Conservation (phyloP, 2,329 filamentous ascomycete genomes). For the Mollisia scopiformis region DNA sequence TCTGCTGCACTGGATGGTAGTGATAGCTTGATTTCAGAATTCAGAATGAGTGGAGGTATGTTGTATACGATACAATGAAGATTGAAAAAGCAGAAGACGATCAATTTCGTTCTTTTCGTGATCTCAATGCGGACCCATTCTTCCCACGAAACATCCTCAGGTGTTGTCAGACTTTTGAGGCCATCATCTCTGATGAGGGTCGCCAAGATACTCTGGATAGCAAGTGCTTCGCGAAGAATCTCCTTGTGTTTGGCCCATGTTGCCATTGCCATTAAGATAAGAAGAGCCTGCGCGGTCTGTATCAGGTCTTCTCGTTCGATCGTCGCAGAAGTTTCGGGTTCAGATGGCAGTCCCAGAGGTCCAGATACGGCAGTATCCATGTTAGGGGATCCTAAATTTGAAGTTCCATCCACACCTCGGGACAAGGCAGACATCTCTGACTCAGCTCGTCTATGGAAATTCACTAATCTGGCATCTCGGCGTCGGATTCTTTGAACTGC, state of each 20-base stretch:
- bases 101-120: conserved; percentile 59
- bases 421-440: not conserved
- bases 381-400: not conserved
- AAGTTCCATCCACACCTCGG: not conserved
- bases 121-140: conserved; percentile 61
- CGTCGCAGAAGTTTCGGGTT: conserved; percentile 5
- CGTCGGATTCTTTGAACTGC: conserved; percentile 61
- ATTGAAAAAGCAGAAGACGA: conserved; percentile 66
- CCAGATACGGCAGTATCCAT: conserved; percentile 5
- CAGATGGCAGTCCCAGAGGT: conserved; percentile 9
- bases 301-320: conserved; percentile 34
- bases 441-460: not conserved
- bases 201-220: conserved; percentile 55
- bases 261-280: conserved; percentile 62
- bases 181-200: conserved; percentile 62
- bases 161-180: conserved; percentile 45
- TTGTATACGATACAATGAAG: conserved; percentile 65
- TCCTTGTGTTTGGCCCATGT: conserved; percentile 61
- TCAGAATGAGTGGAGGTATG: conserved; percentile 59
- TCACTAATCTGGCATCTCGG: conserved; percentile 55
- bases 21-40: conserved; percentile 58
- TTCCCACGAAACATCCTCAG: conserved; percentile 58
- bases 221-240: conserved; percentile 48
- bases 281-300: conserved; percentile 66
- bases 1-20: conserved; percentile 58